A percentile compares a stretch with the other conserved stretches of the same genome.
Evolutionary conservation across 2,329 filamentous ascomycete genomes (phyloP).

Genomic region (Triangularia setosa): DNA sequence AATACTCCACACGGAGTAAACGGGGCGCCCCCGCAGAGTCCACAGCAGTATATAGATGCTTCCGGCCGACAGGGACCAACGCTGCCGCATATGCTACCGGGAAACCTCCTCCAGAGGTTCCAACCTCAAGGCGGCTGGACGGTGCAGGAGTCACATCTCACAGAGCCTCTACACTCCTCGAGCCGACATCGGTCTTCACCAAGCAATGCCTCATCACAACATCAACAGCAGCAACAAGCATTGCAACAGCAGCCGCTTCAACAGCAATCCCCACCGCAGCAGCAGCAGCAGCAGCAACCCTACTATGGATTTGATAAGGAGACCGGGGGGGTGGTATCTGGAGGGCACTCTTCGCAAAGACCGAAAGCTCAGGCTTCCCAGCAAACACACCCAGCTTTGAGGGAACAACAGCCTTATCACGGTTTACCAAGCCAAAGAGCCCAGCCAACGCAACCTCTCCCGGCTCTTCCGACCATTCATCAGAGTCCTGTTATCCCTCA

Average conservation of each 20-base stretch:
- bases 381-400: constrained; percentile 3
- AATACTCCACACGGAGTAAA: constrained; percentile 13
- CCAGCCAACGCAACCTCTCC: constrained; percentile 10
- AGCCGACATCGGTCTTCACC: constrained; percentile 35
- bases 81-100: constrained; percentile 22
- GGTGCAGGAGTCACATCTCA: constrained; percentile 51
- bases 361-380: constrained; percentile 32
- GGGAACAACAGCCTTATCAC: constrained; percentile 1
- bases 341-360: constrained; percentile 29
- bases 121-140: constrained; percentile 49
- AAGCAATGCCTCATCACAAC: constrained; percentile 26
- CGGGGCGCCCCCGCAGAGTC: constrained; percentile 9
- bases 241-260: constrained; percentile 27
- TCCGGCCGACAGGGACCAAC: constrained; percentile 14
- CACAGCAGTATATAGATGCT: constrained; percentile 10
- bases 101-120: constrained; percentile 40
- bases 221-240: constrained; percentile 12
- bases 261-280: not conserved
- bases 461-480: constrained; percentile 5
- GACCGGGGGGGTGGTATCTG: constrained; percentile 35
- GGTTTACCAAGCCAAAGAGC: constrained; percentile 6
- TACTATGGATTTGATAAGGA: constrained; percentile 50
- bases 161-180: constrained; percentile 44
- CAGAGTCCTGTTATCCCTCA: constrained; percentile 7
- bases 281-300: constrained; percentile 18